Base-by-base conservation (phyloP, 225 moss, liverwort and hornwort species). In the Polytrichum commune region DNA sequence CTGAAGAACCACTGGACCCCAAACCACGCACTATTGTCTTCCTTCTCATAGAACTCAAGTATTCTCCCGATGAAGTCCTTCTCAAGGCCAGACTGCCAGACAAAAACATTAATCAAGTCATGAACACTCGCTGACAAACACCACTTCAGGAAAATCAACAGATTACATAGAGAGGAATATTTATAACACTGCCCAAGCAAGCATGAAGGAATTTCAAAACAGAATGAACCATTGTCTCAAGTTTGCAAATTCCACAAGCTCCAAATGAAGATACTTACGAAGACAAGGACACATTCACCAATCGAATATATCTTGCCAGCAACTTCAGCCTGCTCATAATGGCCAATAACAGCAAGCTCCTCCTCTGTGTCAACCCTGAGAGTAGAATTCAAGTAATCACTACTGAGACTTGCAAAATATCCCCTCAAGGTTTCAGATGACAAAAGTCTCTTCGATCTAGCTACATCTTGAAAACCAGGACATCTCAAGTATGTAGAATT, bases 1-100 rank as follows among this genome's bases (percentile, higher is more conserved):
- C 95, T 84, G 79, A 88, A 98, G 73, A 98, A 95, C 98, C 98
- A 95, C 70, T 91, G 95, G 18, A 85, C 87, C 55, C 89, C 83
- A 71, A 98, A 79, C 91, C 91, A 87, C 25, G 83, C 85, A 63
- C 78, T 87, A 60, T 78, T 82, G 70, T 98, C 93, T 70, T 81
- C 78, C 55, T 78, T 80, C 54, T 91, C 85, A 70, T 77, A 95
- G 35, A 98, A 84, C 75, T 98, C 98, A 10, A 86, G 79, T 56
- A 98, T 93, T 67, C 82, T 89, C 71, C 91, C 98, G 57, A 98
- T 54, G 71, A 79, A 95, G 23, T 90, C 89, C 3, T 81, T 73
- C 71, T 70, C 82, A 46, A 77, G 73, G 25, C 85, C 87, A 69
- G 76, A 87, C 96, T 96, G 83, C 23, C 65, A 75, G 56, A 65